Evolutionary conservation across 1,284 basidiomycete species (phyloP).

Genomic region (Omphalotus olearius): DNA sequence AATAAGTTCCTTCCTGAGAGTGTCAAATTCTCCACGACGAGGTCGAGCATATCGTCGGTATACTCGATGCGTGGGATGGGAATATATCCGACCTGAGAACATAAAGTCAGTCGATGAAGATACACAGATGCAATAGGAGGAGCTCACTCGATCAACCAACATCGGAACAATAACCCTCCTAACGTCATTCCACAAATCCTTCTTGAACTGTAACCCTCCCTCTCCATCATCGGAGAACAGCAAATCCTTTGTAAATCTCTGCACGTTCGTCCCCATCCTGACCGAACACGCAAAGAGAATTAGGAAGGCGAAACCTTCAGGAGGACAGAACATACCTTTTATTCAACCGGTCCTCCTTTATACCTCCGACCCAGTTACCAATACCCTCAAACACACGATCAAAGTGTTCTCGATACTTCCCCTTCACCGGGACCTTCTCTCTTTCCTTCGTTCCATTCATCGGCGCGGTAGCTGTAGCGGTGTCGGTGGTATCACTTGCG

Average conservation of each 20-base stretch:
- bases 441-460: neutral
- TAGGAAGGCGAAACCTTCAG: no score
- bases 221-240: conserved; percentile 75
- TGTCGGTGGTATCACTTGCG: neutral
- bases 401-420: conserved; percentile 83
- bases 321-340: conserved; percentile 31
- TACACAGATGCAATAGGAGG: no score
- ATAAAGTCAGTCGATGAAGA: no score
- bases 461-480: neutral
- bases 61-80: conserved; percentile 93
- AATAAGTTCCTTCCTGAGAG: conserved; percentile 82
- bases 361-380: conserved; percentile 75
- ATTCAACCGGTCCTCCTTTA: conserved; percentile 85
- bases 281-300: no score
- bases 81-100: conserved; percentile 72
- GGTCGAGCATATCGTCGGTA: conserved; percentile 80
- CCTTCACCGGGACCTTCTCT: conserved; percentile 23
- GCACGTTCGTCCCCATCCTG: conserved; percentile 12
- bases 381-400: conserved; percentile 75
- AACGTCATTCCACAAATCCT: conserved; percentile 84
- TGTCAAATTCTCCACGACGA: conserved; percentile 92
- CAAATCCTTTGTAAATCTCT: conserved; percentile 75
- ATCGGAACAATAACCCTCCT: conserved; percentile 79
- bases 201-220: conserved; percentile 88
- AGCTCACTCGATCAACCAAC: conserved; percentile 66